Conservation (phyloP, 2,329 filamentous ascomycete species). For the Achaetomium macrosporum region DNA sequence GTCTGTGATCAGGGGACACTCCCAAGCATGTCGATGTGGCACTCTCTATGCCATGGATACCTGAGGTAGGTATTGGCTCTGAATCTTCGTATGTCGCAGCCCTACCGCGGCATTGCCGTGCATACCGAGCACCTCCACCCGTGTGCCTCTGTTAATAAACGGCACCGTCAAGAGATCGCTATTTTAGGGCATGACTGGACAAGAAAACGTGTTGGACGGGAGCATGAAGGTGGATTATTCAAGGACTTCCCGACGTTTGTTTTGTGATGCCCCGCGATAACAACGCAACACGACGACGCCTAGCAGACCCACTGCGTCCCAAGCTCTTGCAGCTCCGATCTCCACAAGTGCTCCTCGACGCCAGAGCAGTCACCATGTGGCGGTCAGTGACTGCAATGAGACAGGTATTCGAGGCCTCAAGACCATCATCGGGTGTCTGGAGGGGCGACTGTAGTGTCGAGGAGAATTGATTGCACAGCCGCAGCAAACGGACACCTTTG, state of each 20-base stretch:
- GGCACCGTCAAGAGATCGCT: constrained; percentile 12
- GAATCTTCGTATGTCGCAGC: constrained; percentile 13
- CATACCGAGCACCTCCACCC: constrained; percentile 11
- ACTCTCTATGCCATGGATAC: constrained; percentile 3
- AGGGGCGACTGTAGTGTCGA: not conserved
- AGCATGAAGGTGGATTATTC: not conserved
- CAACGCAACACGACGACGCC: constrained; percentile 23
- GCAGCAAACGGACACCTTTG: constrained; percentile 2
- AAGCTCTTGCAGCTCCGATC: constrained; percentile 15
- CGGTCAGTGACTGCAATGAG: constrained; percentile 11
- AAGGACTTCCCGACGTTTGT: not conserved
- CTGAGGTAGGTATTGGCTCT: constrained; percentile 20
- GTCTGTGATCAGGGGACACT: constrained; percentile 11
- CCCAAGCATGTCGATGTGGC: constrained; percentile 11
- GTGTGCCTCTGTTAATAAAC: constrained; percentile 4
- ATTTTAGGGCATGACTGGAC: constrained; percentile 15
- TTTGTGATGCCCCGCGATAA: constrained; percentile 20
- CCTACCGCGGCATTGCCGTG: constrained; percentile 20
- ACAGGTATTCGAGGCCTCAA: not conserved
- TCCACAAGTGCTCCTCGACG: constrained; percentile 11
- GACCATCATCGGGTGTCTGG: not conserved
- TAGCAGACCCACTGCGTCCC: constrained; percentile 13
- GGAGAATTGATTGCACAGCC: constrained; percentile 4
- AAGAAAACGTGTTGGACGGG: constrained; percentile 6
- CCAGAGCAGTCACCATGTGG: constrained; percentile 13